Percentiles rank a stretch among this genome's conserved stretches.
These are phyloP conservation scores for Fusarium armeniacum DNA, from an alignment of 2,329 filamentous ascomycete species.

Conservation along the genomic window DNA sequence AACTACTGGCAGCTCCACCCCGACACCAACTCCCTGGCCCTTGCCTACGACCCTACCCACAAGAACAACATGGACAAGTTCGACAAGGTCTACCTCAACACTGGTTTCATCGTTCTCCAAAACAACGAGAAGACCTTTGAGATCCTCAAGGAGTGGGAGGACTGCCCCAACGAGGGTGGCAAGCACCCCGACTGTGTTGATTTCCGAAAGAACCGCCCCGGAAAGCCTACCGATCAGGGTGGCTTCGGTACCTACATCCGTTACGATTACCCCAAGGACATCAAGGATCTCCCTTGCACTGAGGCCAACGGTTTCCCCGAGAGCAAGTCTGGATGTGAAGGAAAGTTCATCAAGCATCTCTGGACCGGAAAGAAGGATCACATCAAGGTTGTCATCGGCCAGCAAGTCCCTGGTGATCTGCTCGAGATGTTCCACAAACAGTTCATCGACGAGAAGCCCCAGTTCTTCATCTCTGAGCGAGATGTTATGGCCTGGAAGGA, in stretches of 20 bases:
- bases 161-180: constrained; percentile 58
- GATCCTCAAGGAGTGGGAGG: constrained; percentile 64
- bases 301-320: constrained; percentile 62
- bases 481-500: constrained; percentile 51
- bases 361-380: constrained; percentile 59
- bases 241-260: constrained; percentile 61
- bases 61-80: constrained; percentile 58
- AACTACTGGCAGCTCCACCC: constrained; percentile 62
- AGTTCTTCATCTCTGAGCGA: constrained; percentile 55
- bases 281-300: constrained; percentile 58
- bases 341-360: constrained; percentile 60
- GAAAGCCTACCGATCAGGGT: constrained; percentile 60
- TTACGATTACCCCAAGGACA: constrained; percentile 59
- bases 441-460: constrained; percentile 53
- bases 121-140: constrained; percentile 63
- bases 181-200: constrained; percentile 57
- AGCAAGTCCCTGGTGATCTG: constrained; percentile 56
- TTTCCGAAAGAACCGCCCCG: constrained; percentile 55
- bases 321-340: constrained; percentile 56
- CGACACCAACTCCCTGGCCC: constrained; percentile 58
- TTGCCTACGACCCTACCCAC: constrained; percentile 57
- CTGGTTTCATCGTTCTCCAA: constrained; percentile 67
- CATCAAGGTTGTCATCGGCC: constrained; percentile 57
- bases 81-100: constrained; percentile 62
- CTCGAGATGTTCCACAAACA: constrained; percentile 56